A percentile compares a stretch with the other conserved stretches of the same genome.
Conservation (phyloP, 352 stramenopile genomes). For the Globisporangium lucens region DNA sequence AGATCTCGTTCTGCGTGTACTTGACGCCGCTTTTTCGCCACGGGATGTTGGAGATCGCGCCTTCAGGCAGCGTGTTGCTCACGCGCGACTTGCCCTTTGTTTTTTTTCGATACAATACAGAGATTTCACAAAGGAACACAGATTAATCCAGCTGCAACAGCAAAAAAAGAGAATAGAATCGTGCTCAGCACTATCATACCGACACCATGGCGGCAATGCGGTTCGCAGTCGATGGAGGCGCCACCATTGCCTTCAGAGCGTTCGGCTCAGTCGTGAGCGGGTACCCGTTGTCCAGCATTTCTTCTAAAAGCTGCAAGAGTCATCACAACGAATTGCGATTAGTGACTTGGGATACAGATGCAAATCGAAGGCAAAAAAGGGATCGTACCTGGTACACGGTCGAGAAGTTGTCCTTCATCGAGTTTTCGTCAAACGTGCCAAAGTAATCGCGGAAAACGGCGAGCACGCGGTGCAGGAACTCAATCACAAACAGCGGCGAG, state of each 20-base stretch:
- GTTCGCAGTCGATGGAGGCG: slow-evolving; percentile 91
- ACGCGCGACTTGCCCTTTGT: slow-evolving; percentile 82
- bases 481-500: slow-evolving; percentile 89
- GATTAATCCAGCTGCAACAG: no score
- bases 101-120: neutral
- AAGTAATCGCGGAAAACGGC: slow-evolving; percentile 98
- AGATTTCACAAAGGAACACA: no score
- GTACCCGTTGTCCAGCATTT: slow-evolving; percentile 98
- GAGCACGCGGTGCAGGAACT: slow-evolving; percentile 96
- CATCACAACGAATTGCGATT: neutral
- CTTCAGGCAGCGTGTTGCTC: slow-evolving; percentile 90
- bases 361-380: neutral
- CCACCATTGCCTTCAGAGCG: slow-evolving; percentile 96
- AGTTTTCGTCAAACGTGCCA: slow-evolving; percentile 93
- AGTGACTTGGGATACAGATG: neutral
- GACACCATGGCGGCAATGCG: slow-evolving; percentile 87
- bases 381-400: slow-evolving; percentile 90
- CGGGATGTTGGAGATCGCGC: slow-evolving; percentile 95
- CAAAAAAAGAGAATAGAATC: neutral
- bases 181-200: slow-evolving; percentile 18
- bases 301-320: slow-evolving; percentile 76
- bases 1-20: slow-evolving; percentile 98
- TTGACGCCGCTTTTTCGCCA: slow-evolving; percentile 96
- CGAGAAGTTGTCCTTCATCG: slow-evolving; percentile 98
- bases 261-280: slow-evolving; percentile 97